Conservation (phyloP, 2,329 filamentous ascomycete genomes). For the Ophiobolus disseminans region DNA sequence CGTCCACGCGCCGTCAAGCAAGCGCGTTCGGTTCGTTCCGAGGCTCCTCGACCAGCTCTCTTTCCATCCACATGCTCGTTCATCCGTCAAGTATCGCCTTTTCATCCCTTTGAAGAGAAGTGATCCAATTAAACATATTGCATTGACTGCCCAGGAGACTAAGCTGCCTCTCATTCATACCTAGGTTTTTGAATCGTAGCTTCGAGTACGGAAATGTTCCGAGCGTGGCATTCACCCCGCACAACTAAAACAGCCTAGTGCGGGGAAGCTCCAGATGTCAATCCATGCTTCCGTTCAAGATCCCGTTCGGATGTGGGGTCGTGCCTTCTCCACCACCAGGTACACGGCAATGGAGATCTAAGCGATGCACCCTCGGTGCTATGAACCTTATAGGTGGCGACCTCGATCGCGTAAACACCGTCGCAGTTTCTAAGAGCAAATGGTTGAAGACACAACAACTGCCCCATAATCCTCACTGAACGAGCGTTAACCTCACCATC, state of each 20-base stretch:
- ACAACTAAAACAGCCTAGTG: conserved; percentile 12
- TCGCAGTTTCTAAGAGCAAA: background rate
- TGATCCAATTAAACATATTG: no score
- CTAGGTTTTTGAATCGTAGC: no score
- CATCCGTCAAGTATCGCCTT: no score
- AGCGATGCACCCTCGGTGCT: background rate
- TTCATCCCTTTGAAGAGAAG: no score
- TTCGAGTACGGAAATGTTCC: no score
- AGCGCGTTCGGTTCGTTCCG: no score
- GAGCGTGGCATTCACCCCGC: conserved; percentile 18
- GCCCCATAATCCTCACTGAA: background rate
- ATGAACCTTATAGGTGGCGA: background rate
- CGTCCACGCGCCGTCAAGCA: no score
- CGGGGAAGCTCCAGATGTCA: conserved; percentile 7
- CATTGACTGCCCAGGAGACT: no score
- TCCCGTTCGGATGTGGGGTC: conserved; percentile 18
- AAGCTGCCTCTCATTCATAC: no score
- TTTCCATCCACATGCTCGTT: no score
- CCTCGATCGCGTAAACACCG: background rate
- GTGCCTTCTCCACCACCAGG: conserved; percentile 7
- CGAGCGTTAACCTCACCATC: background rate
- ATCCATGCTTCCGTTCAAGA: background rate
- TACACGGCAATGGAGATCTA: background rate
- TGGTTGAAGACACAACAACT: background rate
- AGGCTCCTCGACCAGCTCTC: no score